Evolutionary conservation across 2,329 filamentous ascomycete genomes (phyloP).

Genomic region (Scytalidium lignicola): DNA sequence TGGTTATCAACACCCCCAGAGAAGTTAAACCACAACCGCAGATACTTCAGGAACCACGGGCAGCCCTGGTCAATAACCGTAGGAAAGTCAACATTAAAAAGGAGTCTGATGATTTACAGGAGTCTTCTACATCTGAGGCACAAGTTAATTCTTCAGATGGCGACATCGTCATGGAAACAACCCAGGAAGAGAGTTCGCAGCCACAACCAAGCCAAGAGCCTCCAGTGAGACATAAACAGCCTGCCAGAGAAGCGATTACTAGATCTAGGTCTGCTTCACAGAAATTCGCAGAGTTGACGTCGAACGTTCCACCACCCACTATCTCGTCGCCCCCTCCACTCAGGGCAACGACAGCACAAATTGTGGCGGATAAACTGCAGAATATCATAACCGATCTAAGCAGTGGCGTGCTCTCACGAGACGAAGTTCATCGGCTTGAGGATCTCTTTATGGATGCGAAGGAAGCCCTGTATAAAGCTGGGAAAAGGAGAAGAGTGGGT

Average conservation of each 20-base stretch:
- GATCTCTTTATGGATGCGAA: conserved; percentile 77
- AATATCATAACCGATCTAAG: conserved; percentile 56
- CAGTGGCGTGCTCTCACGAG: conserved; percentile 52
- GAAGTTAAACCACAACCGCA: not conserved
- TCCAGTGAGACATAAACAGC: not conserved
- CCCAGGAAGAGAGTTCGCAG: not conserved
- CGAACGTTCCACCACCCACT: conserved; percentile 10
- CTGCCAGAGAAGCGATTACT: conserved; percentile 2
- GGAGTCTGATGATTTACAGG: not conserved
- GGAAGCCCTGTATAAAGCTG: conserved; percentile 66
- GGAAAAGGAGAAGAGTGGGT: conserved; percentile 42
- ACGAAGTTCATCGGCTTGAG: conserved; percentile 67
- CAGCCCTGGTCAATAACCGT: not conserved
- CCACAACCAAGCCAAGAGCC: not conserved
- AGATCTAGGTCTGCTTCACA: not conserved
- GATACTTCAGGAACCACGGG: not conserved
- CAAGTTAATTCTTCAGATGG: not conserved
- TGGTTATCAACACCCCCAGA: not conserved
- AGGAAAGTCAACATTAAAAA: not conserved
- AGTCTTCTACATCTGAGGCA: not conserved
- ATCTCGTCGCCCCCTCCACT: not conserved
- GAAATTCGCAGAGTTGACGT: conserved; percentile 25
- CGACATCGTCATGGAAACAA: not conserved
- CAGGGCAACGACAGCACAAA: conserved; percentile 28
- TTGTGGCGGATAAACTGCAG: conserved; percentile 50